Evolutionary conservation across 2,329 filamentous ascomycete genomes (phyloP).

Genomic region (Penicillium expansum): DNA sequence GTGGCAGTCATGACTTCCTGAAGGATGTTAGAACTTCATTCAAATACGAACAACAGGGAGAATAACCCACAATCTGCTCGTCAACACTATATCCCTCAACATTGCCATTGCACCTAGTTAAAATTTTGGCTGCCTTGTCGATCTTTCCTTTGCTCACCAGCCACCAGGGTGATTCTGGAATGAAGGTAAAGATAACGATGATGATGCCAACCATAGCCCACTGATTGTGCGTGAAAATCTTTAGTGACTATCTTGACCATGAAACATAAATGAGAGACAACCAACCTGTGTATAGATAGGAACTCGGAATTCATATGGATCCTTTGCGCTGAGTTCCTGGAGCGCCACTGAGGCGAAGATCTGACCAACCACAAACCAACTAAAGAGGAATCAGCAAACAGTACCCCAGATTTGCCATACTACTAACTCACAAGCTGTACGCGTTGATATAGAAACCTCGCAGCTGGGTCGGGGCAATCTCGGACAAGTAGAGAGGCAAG

Average conservation of each 20-base stretch:
- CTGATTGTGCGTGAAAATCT: no score
- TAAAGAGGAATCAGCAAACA: not conserved
- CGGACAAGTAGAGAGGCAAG: conserved; percentile 43
- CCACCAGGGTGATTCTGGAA: conserved; percentile 42
- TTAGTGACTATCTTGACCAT: not conserved
- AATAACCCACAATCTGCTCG: conserved; percentile 30
- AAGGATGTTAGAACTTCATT: not conserved
- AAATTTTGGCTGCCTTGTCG: conserved; percentile 31
- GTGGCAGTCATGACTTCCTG: conserved; percentile 39
- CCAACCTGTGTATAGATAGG: conserved; percentile 45
- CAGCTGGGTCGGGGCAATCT: conserved; percentile 43
- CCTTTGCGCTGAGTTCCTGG: conserved; percentile 31
- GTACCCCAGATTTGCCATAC: not conserved
- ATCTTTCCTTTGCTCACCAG: conserved; percentile 35
- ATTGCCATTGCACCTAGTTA: conserved; percentile 29
- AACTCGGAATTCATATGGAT: conserved; percentile 38
- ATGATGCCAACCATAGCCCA: conserved; percentile 48
- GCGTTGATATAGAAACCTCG: conserved; percentile 43
- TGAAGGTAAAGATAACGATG: conserved; percentile 38
- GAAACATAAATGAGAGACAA: not conserved
- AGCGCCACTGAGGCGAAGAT: conserved; percentile 46
- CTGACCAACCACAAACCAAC: conserved; percentile 47
- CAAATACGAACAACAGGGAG: not conserved
- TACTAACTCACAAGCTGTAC: conserved; percentile 37
- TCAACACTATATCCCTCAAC: conserved; percentile 35